These are phyloP conservation scores for Pyrenula massariospora DNA, from an alignment of 495 filamentous ascomycete species.

Conservation along the genomic window DNA sequence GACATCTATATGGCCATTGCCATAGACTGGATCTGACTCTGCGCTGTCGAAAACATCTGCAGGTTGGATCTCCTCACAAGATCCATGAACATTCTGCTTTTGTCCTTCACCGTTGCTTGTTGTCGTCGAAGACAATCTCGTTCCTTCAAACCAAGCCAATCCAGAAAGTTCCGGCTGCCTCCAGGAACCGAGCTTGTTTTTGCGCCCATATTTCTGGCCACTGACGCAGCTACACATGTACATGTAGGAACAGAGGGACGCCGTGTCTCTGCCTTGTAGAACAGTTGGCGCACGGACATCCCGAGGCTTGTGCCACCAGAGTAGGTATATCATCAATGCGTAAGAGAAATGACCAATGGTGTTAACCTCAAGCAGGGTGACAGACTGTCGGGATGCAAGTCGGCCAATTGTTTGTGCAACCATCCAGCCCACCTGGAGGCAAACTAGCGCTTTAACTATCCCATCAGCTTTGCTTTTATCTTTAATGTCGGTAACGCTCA, in stretches of 20 bases:
- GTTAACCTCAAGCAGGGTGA: slow-evolving; percentile 20
- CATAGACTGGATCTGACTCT: not conserved
- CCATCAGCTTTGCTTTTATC: slow-evolving; percentile 22
- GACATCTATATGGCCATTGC: not conserved
- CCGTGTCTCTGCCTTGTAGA: not conserved
- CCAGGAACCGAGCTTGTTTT: slow-evolving; percentile 4
- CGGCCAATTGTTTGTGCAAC: slow-evolving; percentile 13
- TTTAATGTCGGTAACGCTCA: slow-evolving; percentile 10
- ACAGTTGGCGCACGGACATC: slow-evolving; percentile 13
- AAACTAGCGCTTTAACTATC: slow-evolving; percentile 17
- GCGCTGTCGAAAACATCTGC: not conserved
- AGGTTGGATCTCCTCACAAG: not conserved
- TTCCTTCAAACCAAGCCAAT: not conserved
- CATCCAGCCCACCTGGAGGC: slow-evolving; percentile 21
- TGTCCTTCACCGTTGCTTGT: not conserved
- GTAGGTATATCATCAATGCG: slow-evolving; percentile 16
- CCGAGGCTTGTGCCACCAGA: slow-evolving; percentile 26
- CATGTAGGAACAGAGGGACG: slow-evolving; percentile 5
- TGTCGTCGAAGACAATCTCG: not conserved
- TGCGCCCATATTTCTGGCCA: not conserved
- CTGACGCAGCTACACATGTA: slow-evolving; percentile 7
- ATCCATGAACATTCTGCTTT: not conserved
- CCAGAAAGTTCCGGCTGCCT: not conserved
- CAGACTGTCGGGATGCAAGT: slow-evolving; percentile 6
- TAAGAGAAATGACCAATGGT: slow-evolving; percentile 20